Conservation (phyloP, 768 basidiomycete genomes). For the Dacryopinax primogenitus region DNA sequence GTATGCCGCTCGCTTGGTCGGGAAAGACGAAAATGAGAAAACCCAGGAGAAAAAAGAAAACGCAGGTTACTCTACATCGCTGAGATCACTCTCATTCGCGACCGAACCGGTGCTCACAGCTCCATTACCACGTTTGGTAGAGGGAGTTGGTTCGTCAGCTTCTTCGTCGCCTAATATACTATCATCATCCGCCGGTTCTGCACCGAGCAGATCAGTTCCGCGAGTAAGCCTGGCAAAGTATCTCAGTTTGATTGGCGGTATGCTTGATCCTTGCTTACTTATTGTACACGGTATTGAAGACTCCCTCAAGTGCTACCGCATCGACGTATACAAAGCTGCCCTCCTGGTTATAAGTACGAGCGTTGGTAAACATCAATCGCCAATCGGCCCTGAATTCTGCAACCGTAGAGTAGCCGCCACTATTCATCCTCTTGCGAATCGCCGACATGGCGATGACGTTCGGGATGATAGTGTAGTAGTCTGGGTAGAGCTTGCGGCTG, state of each 20-base stretch:
- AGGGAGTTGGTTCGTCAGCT: not conserved
- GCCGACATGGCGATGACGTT: conserved; percentile 73
- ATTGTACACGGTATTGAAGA: conserved; percentile 60
- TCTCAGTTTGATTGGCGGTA: not conserved
- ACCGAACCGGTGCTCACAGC: not conserved
- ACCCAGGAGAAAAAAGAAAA: not conserved
- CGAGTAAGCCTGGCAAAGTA: conserved; percentile 3
- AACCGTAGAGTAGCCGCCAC: conserved; percentile 60
- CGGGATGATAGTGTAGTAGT: conserved; percentile 78
- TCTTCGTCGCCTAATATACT: conserved; percentile 17
- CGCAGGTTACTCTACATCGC: not conserved
- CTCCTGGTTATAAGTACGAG: conserved; percentile 85
- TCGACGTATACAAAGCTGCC: conserved; percentile 91
- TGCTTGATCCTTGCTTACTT: conserved; percentile 27
- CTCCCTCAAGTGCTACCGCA: conserved; percentile 87
- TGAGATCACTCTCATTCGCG: not conserved
- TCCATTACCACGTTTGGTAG: conserved; percentile 16
- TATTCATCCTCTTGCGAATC: conserved; percentile 63
- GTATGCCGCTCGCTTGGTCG: not conserved
- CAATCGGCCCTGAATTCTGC: conserved; percentile 63
- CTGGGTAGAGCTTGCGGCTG: conserved; percentile 62
- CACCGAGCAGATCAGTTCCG: not conserved
- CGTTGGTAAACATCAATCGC: conserved; percentile 87
- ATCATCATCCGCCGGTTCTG: not conserved
- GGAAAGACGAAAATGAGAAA: not conserved